A percentile compares a stretch with the other conserved stretches of the same genome.
Conservation (phyloP, 129 eudicot genomes). For the Heracleum sosnowskyi region DNA sequence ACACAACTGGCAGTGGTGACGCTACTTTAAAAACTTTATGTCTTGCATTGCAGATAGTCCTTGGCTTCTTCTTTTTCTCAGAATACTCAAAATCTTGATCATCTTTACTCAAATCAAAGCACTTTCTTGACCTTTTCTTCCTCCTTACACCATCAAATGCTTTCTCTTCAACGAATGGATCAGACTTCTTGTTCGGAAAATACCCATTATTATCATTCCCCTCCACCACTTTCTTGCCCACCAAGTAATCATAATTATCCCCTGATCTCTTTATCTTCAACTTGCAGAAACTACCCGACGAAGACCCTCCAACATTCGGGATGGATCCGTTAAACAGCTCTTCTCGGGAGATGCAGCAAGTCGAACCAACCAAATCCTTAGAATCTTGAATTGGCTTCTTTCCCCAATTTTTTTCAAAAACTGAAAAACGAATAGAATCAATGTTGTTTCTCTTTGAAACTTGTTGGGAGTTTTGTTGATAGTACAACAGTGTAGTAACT, state of each 20-base stretch:
- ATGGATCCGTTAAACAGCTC: background rate
- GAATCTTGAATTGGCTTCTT: background rate
- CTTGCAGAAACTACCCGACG: background rate
- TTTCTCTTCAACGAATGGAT: no score
- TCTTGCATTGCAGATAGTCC: no score
- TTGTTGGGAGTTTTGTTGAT: no score
- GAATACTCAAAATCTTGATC: no score
- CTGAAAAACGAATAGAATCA: background rate
- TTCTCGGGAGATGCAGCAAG: background rate
- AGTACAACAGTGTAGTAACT: background rate
- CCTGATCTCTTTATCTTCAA: background rate
- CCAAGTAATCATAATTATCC: background rate
- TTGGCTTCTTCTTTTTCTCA: no score
- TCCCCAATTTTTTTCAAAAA: background rate
- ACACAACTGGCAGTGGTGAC: no score
- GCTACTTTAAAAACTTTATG: no score
- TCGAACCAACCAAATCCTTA: background rate
- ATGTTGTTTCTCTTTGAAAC: no score
- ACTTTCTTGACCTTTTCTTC: no score
- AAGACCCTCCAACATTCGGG: background rate
- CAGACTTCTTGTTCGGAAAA: no score
- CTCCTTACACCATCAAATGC: no score
- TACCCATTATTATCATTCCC: background rate
- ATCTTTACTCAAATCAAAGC: no score
- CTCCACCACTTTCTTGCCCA: background rate